Conservation (phyloP, 768 basidiomycete species). For the Macrocybe gigantea region DNA sequence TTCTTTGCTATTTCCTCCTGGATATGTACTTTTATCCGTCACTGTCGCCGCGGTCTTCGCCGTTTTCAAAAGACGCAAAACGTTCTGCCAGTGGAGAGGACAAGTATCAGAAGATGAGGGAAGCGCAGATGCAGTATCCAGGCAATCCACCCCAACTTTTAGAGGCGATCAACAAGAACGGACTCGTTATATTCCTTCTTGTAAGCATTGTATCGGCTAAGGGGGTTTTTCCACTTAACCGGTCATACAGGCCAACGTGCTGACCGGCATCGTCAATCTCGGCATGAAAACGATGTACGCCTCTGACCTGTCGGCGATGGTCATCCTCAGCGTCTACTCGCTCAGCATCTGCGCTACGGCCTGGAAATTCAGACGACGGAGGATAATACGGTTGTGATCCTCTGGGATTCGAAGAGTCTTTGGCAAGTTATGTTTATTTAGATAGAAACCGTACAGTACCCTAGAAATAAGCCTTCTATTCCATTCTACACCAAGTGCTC, state of each 20-base stretch:
- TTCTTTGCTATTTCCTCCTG: not conserved
- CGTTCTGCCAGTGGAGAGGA: not conserved
- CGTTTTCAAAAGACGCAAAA: too few species aligned
- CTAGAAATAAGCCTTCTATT: too few species aligned
- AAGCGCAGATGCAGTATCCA: too few species aligned
- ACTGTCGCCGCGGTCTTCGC: slow-evolving; percentile 7
- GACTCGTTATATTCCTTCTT: slow-evolving; percentile 72
- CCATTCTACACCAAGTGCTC: too few species aligned
- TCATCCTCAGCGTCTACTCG: slow-evolving; percentile 58
- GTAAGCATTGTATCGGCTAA: slow-evolving; percentile 37
- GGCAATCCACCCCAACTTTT: slow-evolving; percentile 31
- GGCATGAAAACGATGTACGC: slow-evolving; percentile 78
- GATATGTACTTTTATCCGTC: slow-evolving; percentile 55
- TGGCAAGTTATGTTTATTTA: too few species aligned
- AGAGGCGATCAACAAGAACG: slow-evolving; percentile 80
- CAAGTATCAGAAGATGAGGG: not conserved
- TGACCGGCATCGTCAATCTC: slow-evolving; percentile 83
- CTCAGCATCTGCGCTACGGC: slow-evolving; percentile 53
- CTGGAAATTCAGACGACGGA: slow-evolving; percentile 38
- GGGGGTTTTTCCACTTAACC: not conserved
- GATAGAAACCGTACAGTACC: too few species aligned
- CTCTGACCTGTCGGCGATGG: slow-evolving; percentile 47
- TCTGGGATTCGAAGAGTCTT: too few species aligned
- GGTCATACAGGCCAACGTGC: slow-evolving; percentile 67
- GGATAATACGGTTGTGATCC: slow-evolving; percentile 11